Conservation (phyloP, 306 rosid genomes). For the Lotus japonicus region DNA sequence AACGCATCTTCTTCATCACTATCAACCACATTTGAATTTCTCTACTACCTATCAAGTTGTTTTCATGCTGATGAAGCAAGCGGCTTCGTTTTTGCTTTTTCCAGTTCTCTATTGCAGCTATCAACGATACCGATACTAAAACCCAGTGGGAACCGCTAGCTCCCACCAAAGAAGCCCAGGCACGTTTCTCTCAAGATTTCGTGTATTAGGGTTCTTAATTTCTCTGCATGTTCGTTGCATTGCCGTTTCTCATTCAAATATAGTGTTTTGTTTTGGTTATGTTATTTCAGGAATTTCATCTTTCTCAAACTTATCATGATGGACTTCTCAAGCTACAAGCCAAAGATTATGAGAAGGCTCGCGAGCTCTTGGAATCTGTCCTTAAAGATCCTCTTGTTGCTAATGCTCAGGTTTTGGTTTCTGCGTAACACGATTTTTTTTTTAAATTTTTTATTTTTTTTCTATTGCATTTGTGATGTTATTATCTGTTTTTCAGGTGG, state of each 20-base stretch:
- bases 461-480: conserved; percentile 9
- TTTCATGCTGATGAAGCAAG: background rate
- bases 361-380: conserved; percentile 71
- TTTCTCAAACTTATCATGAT: conserved; percentile 88
- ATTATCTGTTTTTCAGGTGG: conserved; percentile 44
- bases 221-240: background rate
- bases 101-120: conserved; percentile 94
- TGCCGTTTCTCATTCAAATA: background rate
- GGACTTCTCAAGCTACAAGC: conserved; percentile 83
- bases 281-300: conserved; percentile 77
- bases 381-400: conserved; percentile 77
- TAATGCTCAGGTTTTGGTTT: conserved; percentile 50
- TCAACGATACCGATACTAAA: conserved; percentile 78
- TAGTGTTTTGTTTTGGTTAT: background rate
- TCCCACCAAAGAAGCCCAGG: conserved; percentile 99
- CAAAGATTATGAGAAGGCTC: conserved; percentile 79
- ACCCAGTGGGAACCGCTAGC: conserved; percentile 89
- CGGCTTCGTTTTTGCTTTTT: background rate
- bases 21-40: background rate
- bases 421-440: background rate
- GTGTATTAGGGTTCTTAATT: no score
- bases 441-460: background rate
- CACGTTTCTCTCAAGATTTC: conserved; percentile 1
- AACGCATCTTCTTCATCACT: no score
- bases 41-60: background rate